A percentile compares a stretch with the other conserved stretches of the same genome.
Evolutionary conservation across 1,284 basidiomycete species (phyloP).

Genomic region (Coniophora puteana): DNA sequence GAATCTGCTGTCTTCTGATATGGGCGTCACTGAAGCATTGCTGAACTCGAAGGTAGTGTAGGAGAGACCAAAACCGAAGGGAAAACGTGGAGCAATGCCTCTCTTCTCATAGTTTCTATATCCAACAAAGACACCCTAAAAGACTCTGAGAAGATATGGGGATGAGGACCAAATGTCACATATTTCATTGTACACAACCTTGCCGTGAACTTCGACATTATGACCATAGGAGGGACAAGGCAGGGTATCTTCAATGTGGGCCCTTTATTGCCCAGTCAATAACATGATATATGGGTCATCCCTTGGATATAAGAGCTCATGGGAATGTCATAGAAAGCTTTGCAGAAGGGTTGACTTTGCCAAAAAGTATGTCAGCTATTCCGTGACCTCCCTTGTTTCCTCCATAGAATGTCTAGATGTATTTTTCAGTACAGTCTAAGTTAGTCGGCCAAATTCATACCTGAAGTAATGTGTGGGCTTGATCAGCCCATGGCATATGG

Average conservation of each 20-base stretch:
- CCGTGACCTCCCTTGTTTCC: conserved; percentile 55
- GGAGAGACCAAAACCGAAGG: conserved; percentile 49
- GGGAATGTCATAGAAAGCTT: conserved; percentile 49
- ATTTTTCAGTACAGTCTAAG: neutral
- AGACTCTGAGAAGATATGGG: neutral
- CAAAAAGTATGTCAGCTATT: conserved; percentile 51
- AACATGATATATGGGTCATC: neutral
- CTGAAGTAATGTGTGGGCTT: conserved; percentile 43
- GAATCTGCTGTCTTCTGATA: conserved; percentile 32
- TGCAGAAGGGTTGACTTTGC: conserved; percentile 48
- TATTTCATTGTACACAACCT: conserved; percentile 40
- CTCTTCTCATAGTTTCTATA: conserved; percentile 38
- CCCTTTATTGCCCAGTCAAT: neutral
- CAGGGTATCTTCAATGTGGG: conserved; percentile 35
- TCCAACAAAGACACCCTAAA: conserved; percentile 39
- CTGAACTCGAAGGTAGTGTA: conserved; percentile 49
- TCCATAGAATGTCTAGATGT: conserved; percentile 45
- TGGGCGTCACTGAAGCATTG: conserved; percentile 25
- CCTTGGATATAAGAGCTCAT: conserved; percentile 23
- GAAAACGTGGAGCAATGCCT: conserved; percentile 38
- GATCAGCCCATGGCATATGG: conserved; percentile 48
- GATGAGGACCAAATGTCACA: conserved; percentile 1
- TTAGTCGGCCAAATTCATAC: conserved; percentile 14
- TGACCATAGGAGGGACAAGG: conserved; percentile 38
- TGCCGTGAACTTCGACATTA: conserved; percentile 35